Percentiles rank a stretch among this genome's conserved stretches.
Evolutionary conservation across 2,329 filamentous ascomycete species (phyloP).

Genomic region (Fusarium piperis): DNA sequence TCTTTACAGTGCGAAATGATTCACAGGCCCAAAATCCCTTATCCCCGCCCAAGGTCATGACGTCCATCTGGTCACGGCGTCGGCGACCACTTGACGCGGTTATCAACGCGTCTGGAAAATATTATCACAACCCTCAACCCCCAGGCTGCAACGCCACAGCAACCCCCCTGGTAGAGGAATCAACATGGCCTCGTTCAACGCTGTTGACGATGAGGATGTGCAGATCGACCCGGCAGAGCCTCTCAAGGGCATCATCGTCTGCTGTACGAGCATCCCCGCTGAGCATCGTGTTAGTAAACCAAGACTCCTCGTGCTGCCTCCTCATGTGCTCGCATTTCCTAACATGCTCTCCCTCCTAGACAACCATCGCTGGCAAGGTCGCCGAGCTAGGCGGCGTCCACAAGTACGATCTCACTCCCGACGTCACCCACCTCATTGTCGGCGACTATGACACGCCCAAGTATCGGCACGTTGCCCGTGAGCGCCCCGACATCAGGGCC

Average conservation of each 20-base stretch:
- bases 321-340: conserved; percentile 3
- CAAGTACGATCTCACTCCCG: conserved; percentile 92
- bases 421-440: conserved; percentile 94
- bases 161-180: conserved; percentile 14
- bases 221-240: conserved; percentile 68
- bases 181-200: conserved; percentile 44
- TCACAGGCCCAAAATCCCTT: background rate
- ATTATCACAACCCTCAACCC: conserved; percentile 24
- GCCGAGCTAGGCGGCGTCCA: conserved; percentile 86
- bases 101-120: conserved; percentile 38
- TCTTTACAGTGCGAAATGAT: conserved; percentile 11
- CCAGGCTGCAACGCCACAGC: conserved; percentile 24
- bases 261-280: conserved; percentile 85
- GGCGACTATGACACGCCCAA: conserved; percentile 91
- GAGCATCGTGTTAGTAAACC: conserved; percentile 75
- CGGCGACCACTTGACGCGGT: conserved; percentile 39
- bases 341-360: conserved; percentile 45
- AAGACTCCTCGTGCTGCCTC: conserved; percentile 3
- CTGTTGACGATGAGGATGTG: conserved; percentile 40
- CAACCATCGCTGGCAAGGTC: conserved; percentile 70
- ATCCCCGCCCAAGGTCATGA: conserved; percentile 26
- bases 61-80: conserved; percentile 6
- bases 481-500: conserved; percentile 85
- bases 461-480: conserved; percentile 93
- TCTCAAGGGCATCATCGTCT: conserved; percentile 78